A percentile compares a stretch with the other conserved stretches of the same genome.
phyloP scores from a whole-genome alignment of 306 rosid genomes.

The Ormosia semicastrata region DNA sequence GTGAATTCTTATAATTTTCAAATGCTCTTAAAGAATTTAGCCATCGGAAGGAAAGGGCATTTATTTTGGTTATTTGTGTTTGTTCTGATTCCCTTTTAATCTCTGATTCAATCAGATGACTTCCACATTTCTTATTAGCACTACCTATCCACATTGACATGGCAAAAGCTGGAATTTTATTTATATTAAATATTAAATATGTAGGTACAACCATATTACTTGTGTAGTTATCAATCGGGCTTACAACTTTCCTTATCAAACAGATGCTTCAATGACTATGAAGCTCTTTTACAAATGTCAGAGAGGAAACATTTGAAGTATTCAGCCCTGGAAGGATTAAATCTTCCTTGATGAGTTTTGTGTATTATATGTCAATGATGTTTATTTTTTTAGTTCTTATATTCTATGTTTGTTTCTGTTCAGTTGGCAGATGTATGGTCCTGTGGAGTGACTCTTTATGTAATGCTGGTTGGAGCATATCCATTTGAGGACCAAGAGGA shows the following conservation, averaged over 20 bases:
- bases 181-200: not conserved
- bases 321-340: not conserved
- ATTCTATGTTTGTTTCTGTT: conserved; percentile 18
- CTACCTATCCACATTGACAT: not conserved
- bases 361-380: not conserved
- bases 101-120: not conserved
- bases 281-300: not conserved
- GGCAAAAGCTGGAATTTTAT: not conserved
- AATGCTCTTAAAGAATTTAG: not conserved
- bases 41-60: not conserved
- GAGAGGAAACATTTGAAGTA: conserved; percentile 8
- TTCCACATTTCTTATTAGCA: not conserved
- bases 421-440: conserved; percentile 95
- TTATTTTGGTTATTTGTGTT: not conserved
- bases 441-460: conserved; percentile 88
- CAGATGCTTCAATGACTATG: not conserved
- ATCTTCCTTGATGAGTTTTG: conserved; percentile 18
- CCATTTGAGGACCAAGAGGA: conserved; percentile 88
- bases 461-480: conserved; percentile 90
- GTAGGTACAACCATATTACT: not conserved
- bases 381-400: conserved; percentile 14
- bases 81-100: not conserved
- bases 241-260: not conserved
- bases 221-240: not conserved
- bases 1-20: not conserved